Evolutionary conservation across 1,284 basidiomycete species (phyloP).

Genomic region (Hemileccinum hortonii): DNA sequence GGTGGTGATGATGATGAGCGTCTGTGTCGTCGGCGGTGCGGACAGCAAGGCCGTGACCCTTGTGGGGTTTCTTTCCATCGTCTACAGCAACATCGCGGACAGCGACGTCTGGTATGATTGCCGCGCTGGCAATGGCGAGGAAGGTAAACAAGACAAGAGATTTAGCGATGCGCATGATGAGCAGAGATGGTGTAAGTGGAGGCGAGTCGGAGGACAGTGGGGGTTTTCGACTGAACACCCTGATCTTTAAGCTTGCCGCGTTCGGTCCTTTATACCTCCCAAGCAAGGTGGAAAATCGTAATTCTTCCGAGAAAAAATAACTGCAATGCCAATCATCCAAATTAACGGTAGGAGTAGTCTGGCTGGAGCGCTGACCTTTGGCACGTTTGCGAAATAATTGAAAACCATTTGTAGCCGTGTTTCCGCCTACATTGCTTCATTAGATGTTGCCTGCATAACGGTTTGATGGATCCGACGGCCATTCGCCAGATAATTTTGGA

Average conservation of each 20-base stretch:
- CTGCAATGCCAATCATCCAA: not conserved
- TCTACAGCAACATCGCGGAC: too few relatives aligned
- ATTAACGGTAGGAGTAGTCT: conserved; percentile 1
- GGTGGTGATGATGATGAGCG: not conserved
- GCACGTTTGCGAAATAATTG: not conserved
- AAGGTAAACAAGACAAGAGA: conserved; percentile 12
- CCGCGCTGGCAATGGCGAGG: conserved; percentile 3
- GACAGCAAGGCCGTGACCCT: too few relatives aligned
- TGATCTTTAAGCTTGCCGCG: not conserved
- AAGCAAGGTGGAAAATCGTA: too few relatives aligned
- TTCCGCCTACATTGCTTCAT: too few relatives aligned
- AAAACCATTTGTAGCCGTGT: too few relatives aligned
- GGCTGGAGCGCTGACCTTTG: not conserved
- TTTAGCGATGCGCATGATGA: conserved; percentile 9
- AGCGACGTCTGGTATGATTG: conserved; percentile 8
- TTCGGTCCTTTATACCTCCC: conserved; percentile 6
- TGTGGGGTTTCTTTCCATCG: too few relatives aligned
- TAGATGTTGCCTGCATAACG: too few relatives aligned
- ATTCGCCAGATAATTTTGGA: not conserved
- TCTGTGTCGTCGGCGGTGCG: not conserved
- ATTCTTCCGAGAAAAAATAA: too few relatives aligned
- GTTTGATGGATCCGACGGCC: not conserved
- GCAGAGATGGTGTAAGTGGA: not conserved
- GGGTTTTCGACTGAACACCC: not conserved
- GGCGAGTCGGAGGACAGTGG: not conserved